Percentiles rank a stretch among this genome's conserved stretches.
These are phyloP conservation scores for Umbilicus rupestris DNA, from an alignment of 164 flowering plant species.

Conservation along the genomic window DNA sequence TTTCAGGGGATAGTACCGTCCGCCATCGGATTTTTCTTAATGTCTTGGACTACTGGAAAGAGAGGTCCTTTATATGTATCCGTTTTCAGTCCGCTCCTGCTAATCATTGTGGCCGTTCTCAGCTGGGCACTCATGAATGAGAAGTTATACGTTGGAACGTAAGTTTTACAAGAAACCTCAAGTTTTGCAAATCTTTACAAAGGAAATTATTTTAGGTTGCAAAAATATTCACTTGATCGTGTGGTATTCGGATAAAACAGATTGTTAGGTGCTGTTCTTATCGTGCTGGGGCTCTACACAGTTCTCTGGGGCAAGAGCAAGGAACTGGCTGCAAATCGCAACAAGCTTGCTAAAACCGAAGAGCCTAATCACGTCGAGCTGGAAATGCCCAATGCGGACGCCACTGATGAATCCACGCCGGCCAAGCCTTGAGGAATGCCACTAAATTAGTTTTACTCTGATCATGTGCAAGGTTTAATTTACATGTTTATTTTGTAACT, in stretches of 20 bases:
- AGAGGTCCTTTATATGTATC: conserved; percentile 81
- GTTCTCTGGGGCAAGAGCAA: conserved; percentile 77
- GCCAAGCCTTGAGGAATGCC: not conserved
- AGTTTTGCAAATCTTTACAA: too few species aligned
- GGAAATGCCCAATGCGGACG: not conserved
- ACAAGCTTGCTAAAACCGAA: not conserved
- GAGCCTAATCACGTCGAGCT: not conserved
- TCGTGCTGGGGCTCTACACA: conserved; percentile 67
- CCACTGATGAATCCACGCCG: not conserved
- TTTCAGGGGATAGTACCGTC: conserved; percentile 59
- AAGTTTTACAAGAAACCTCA: conserved; percentile 6
- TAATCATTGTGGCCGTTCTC: conserved; percentile 53
- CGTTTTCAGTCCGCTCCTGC: conserved; percentile 65
- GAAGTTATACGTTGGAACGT: conserved; percentile 66
- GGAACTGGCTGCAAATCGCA: conserved; percentile 21
- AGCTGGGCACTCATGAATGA: conserved; percentile 65
- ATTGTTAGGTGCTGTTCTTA: conserved; percentile 46
- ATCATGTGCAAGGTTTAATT: not conserved
- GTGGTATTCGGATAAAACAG: conserved; percentile 23
- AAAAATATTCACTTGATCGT: not conserved
- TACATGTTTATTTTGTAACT: not conserved
- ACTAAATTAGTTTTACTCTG: not conserved
- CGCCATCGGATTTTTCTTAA: conserved; percentile 46
- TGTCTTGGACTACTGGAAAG: conserved; percentile 54
- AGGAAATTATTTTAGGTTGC: too few species aligned